phyloP scores from a whole-genome alignment of 2,329 filamentous ascomycete genomes.

The Xylaria sp. region DNA sequence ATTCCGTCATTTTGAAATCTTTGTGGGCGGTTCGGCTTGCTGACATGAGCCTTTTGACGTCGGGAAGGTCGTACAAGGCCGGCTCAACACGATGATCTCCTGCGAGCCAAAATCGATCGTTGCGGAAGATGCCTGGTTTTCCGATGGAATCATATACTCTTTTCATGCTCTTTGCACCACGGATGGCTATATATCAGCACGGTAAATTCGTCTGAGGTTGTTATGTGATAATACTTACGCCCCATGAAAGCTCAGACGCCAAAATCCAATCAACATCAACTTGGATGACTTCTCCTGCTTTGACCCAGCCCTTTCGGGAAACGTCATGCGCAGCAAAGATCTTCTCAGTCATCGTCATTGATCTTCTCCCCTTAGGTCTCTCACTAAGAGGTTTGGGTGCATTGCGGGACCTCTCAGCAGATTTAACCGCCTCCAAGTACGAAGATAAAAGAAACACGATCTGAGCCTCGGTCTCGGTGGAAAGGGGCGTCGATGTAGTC shows the following conservation, averaged over 20 bases:
- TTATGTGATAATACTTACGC: slow-evolving; percentile 14
- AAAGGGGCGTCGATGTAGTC: slow-evolving; percentile 22
- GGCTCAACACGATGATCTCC: slow-evolving; percentile 61
- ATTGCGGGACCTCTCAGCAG: slow-evolving; percentile 38
- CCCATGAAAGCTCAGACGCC: slow-evolving; percentile 56
- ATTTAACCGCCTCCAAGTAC: slow-evolving; percentile 47
- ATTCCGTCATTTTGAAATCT: slow-evolving; percentile 57
- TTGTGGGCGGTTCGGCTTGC: slow-evolving; percentile 50
- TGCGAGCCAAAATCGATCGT: slow-evolving; percentile 62
- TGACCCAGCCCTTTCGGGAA: slow-evolving; percentile 48
- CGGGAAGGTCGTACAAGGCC: slow-evolving; percentile 50
- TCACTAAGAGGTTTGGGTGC: slow-evolving; percentile 1
- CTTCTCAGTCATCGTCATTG: slow-evolving; percentile 58
- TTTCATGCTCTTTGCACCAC: slow-evolving; percentile 50
- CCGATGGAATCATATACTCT: slow-evolving; percentile 54
- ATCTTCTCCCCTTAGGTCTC: slow-evolving; percentile 39
- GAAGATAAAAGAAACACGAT: slow-evolving; percentile 46
- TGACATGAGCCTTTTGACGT: slow-evolving; percentile 51
- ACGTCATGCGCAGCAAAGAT: slow-evolving; percentile 58
- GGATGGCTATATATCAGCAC: not conserved
- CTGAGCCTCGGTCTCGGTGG: slow-evolving; percentile 34
- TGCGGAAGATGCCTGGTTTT: slow-evolving; percentile 57
- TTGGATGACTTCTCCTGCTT: slow-evolving; percentile 53
- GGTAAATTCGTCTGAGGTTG: not conserved
- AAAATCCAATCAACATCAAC: slow-evolving; percentile 59